Conservation (phyloP, 1,284 basidiomycete species). For the Mycena sp. region DNA sequence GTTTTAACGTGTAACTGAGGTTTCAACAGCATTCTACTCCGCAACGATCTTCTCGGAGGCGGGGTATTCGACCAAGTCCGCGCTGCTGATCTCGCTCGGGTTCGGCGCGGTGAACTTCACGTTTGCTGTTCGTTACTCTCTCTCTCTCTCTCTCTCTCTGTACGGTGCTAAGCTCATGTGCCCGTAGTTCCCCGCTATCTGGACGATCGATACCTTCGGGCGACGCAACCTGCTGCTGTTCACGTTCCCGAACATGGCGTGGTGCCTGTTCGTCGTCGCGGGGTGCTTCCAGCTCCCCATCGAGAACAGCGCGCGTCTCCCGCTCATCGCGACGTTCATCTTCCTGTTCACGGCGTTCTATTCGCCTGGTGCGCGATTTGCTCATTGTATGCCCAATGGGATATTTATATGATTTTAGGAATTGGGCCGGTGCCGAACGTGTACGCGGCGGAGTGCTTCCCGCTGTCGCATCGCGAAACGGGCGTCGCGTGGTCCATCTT, state of each 20-base stretch:
- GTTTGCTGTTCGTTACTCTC: too few species aligned
- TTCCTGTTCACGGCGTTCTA: conserved; percentile 51
- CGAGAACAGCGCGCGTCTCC: conserved; percentile 39
- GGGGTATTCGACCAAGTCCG: conserved; percentile 46
- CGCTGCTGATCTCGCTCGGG: conserved; percentile 62
- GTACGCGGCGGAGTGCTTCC: conserved; percentile 52
- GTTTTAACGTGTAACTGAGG: not conserved
- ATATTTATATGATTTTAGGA: too few species aligned
- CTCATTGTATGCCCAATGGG: too few species aligned
- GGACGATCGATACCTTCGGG: too few species aligned
- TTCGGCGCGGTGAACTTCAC: conserved; percentile 60
- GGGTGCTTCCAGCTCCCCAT: conserved; percentile 46
- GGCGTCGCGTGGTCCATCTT: conserved; percentile 36
- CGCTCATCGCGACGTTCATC: conserved; percentile 50
- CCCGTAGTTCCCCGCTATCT: conserved; percentile 22
- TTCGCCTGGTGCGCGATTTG: conserved; percentile 46
- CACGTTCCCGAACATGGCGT: too few species aligned
- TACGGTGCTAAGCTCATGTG: too few species aligned
- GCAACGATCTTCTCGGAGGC: conserved; percentile 55
- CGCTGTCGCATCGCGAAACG: conserved; percentile 46
- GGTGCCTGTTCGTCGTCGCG: conserved; percentile 49
- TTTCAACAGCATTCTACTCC: conserved; percentile 15
- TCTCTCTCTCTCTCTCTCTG: too few species aligned
- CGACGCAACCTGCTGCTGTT: too few species aligned
- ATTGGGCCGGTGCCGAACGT: conserved; percentile 60